phyloP scores from a whole-genome alignment of 1,139 yeast genomes.

The Debaryomyces robertsiae region DNA sequence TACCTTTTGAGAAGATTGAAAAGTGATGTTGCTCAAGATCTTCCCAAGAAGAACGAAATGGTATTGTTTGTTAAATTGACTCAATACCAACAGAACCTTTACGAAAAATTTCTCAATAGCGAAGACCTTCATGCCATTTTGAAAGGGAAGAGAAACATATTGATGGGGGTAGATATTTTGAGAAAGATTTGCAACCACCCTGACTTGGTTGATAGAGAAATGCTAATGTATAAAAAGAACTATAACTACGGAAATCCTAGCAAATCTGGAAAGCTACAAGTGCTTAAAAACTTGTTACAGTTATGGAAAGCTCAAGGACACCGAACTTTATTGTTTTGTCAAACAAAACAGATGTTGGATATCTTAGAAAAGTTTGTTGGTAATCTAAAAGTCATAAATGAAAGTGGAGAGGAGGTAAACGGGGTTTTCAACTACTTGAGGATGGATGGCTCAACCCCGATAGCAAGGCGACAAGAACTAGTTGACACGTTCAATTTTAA shows the following conservation, averaged over 20 bases:
- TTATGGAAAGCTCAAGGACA: slow-evolving; percentile 81
- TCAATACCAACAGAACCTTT: slow-evolving; percentile 68
- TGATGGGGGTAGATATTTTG: slow-evolving; percentile 86
- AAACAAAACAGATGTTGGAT: slow-evolving; percentile 91
- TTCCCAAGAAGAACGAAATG: slow-evolving; percentile 92
- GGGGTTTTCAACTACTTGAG: slow-evolving; percentile 56
- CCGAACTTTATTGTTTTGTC: slow-evolving; percentile 81
- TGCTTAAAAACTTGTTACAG: slow-evolving; percentile 70
- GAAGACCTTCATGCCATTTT: slow-evolving; percentile 74
- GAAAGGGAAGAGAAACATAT: slow-evolving; percentile 75
- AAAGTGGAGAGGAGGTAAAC: slow-evolving; percentile 16
- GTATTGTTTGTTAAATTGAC: slow-evolving; percentile 90
- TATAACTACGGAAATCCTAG: slow-evolving; percentile 64
- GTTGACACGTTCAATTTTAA: slow-evolving; percentile 80
- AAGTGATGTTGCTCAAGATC: slow-evolving; percentile 93
- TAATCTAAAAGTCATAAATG: slow-evolving; percentile 35
- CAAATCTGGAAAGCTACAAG: slow-evolving; percentile 90
- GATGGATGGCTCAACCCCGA: slow-evolving; percentile 95
- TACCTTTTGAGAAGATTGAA: slow-evolving; percentile 84
- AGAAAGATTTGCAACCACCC: slow-evolving; percentile 97
- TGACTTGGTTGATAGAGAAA: slow-evolving; percentile 69
- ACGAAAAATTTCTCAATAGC: slow-evolving; percentile 71
- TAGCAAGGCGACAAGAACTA: slow-evolving; percentile 68
- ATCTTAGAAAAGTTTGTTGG: slow-evolving; percentile 68
- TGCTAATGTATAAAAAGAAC: slow-evolving; percentile 39